These are phyloP conservation scores for Adiantum capillusveneris DNA, from an alignment of 75 land plant species.

Conservation along the genomic window DNA sequence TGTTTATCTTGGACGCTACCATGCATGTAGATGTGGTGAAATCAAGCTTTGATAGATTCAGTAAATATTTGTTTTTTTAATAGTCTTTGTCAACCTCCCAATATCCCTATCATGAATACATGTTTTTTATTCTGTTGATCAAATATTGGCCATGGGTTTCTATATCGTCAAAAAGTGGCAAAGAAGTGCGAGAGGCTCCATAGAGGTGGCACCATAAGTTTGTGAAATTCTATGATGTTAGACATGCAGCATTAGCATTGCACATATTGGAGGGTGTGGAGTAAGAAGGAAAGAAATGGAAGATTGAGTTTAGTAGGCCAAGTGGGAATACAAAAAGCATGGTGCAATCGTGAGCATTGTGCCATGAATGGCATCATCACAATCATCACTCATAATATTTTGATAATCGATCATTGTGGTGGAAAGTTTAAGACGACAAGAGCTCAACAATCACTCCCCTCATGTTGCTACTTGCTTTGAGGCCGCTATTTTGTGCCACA, in stretches of 20 bases:
- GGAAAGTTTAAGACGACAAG: too few relatives aligned
- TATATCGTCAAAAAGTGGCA: conserved; percentile 50
- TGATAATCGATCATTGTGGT: too few relatives aligned
- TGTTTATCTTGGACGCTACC: conserved; percentile 61
- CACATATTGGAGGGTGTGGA: conserved; percentile 60
- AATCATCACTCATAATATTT: too few relatives aligned
- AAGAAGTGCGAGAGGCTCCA: conserved; percentile 81
- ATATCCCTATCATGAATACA: background rate
- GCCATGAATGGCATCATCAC: too few relatives aligned
- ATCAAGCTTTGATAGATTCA: conserved; percentile 53
- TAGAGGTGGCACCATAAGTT: conserved; percentile 59
- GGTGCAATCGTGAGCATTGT: too few relatives aligned
- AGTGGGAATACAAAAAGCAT: conserved; percentile 48
- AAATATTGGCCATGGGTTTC: background rate
- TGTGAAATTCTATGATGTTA: conserved; percentile 81
- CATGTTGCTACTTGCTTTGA: too few relatives aligned
- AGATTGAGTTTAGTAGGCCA: conserved; percentile 80
- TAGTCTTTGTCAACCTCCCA: background rate
- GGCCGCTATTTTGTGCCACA: too few relatives aligned
- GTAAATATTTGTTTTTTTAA: conserved; percentile 27
- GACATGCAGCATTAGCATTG: conserved; percentile 74
- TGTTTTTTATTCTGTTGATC: background rate
- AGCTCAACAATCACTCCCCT: too few relatives aligned
- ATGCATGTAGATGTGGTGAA: conserved; percentile 31
- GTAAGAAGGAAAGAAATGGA: conserved; percentile 46